These are phyloP conservation scores for Endothia cerciana DNA, from an alignment of 2,329 filamentous ascomycete species.

Conservation along the genomic window DNA sequence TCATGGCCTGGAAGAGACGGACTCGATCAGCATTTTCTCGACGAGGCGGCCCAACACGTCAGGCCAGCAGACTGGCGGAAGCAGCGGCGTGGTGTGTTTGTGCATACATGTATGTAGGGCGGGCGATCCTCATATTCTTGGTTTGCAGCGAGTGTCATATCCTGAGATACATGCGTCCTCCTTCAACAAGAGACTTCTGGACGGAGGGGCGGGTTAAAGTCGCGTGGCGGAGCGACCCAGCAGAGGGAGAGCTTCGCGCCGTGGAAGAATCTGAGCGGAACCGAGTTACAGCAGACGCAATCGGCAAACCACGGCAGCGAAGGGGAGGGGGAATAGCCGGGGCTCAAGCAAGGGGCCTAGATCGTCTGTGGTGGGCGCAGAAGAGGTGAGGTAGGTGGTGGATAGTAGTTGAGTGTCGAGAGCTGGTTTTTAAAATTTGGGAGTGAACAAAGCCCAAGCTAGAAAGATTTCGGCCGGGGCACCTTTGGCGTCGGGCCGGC, in stretches of 20 bases:
- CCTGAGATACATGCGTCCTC: constrained; percentile 23
- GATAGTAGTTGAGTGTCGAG: constrained; percentile 1
- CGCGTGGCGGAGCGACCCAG: constrained; percentile 23
- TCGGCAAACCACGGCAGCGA: background rate
- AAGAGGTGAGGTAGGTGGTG: background rate
- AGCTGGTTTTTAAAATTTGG: constrained; percentile 24
- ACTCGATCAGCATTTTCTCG: constrained; percentile 24
- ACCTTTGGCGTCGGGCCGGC: constrained; percentile 8
- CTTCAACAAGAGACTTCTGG: constrained; percentile 11
- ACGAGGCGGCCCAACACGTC: constrained; percentile 17
- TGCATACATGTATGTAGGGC: constrained; percentile 67
- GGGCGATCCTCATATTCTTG: constrained; percentile 61
- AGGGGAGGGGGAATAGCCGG: constrained; percentile 13
- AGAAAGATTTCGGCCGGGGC: constrained; percentile 33
- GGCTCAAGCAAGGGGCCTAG: constrained; percentile 20
- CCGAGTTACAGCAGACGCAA: constrained; percentile 4
- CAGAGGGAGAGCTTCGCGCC: constrained; percentile 24
- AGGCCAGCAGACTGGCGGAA: background rate
- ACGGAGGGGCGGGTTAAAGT: constrained; percentile 14
- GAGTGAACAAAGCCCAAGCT: constrained; percentile 4
- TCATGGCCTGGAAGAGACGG: constrained; percentile 71
- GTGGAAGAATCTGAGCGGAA: constrained; percentile 8
- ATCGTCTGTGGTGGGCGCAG: constrained; percentile 23
- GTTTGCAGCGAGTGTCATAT: constrained; percentile 42
- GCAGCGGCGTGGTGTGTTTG: constrained; percentile 21